Evolutionary conservation across 1,284 basidiomycete genomes (phyloP), one percentile per base, ranked within the genome.

Genomic region (Puccinia hordei): DNA sequence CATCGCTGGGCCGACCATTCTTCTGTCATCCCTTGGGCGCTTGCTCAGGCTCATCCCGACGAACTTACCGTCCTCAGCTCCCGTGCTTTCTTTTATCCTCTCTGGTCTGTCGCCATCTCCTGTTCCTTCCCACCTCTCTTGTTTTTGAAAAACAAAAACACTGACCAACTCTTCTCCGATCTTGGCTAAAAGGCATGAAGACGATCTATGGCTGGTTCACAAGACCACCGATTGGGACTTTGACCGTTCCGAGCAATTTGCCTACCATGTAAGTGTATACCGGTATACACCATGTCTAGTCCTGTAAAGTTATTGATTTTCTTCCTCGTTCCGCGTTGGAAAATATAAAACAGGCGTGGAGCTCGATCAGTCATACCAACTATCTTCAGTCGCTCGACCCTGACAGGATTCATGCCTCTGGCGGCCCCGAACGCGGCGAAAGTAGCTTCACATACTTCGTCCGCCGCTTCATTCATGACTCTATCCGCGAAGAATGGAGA

Each of bases 31-130:
- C 84, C 84, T 1, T 85, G 84, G 83, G 83, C 82, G 24, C 83
- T 88, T 12, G 87, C 87, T 0, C 83, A 86, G 35, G 73, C 82
- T 0, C 82, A 87, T 82, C 87, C 87, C 0, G 77, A 82, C 9
- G 87, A 88, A 71, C 80, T 88, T 24, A 87, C 87, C 63, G 87
- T 88, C 8, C 82, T 88, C 10, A 85, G 85, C 72, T 84, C 86
- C 38, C 82, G 85, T 49, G 87, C 87, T 0, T 87, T 88, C 83
- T 88, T 88, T 83, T 88, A 86, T 85, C 88, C 88, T 0, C 84
- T 87, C 81, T 88, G 87, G 87, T 63, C 30, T n/a, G 41, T 51
- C 38, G 24, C 15, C 15, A 51, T 78, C 10, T 57, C 33, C 30
- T 46, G 19, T 19, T 6, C 24, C 10, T 38, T 5, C 22, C 13